Evolutionary conservation across 352 stramenopile species (phyloP), one percentile per base, ranked within the genome.

Genomic region (Phytophthora sojae): DNA sequence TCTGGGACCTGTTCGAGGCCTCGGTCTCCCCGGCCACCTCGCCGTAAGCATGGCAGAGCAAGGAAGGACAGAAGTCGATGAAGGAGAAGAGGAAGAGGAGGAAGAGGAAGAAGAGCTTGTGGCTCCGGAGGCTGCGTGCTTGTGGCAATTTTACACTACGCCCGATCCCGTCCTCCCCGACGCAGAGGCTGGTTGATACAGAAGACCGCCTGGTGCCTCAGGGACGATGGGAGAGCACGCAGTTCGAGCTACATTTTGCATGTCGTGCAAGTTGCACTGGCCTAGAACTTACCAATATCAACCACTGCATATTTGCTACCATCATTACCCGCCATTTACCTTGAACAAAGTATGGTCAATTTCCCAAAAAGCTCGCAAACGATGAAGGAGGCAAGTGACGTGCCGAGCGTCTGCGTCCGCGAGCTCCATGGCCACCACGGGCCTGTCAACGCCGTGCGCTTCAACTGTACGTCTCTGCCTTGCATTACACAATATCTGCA

Each of bases 1-100:
- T 96, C 52, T 96, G 89, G 89, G 81, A 90, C 64, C 68, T 94
- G 61, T 93, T 96, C 56, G 77, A 85, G 29, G 47, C 75, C 11
- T 57, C 74, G 11, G 35, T 73, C 17, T 69, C 65, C 45, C 39
- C 73, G 1, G 23, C 30, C 7, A 71, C 32, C n/a, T 67, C 73
- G 17, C 73, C 76, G 50, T 76, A 67, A 71, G 57, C 35, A 23
- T 47, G 29, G 57, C n/a, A 51, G 26, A 42, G 6, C 9, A 39
- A 52, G 32, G 15, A 25, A 50, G 25, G 47, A 57, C 42, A 44
- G 30, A 64, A 30, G 61, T 30, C 67, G 45, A 60, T 15, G n/a
- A 67, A 35, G 53, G 47, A 65, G 55, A 49, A 53, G 45, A 54
- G 32, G 52, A 51, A 67, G 45, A 64, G 57, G 17, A 54, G 57